Percentiles rank a stretch among this genome's conserved stretches.
These are phyloP conservation scores for Phlebopus sp. DNA, from an alignment of 1,284 basidiomycete genomes.

Conservation along the genomic window DNA sequence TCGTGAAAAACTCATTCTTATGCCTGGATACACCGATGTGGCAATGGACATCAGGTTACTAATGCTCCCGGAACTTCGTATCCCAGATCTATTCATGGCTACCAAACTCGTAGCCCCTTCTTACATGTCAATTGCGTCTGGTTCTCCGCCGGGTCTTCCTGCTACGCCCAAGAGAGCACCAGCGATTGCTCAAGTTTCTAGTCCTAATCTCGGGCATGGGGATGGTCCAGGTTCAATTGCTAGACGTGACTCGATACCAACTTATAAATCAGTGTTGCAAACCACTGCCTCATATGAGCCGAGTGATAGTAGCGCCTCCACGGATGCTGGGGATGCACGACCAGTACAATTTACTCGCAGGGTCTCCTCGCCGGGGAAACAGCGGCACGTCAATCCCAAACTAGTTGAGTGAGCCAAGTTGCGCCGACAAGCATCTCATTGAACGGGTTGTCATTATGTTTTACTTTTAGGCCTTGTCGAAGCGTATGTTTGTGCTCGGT, in stretches of 20 bases:
- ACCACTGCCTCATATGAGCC: conserved; percentile 17
- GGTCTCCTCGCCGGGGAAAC: conserved; percentile 33
- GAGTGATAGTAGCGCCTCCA: conserved; percentile 29
- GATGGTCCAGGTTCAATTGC: conserved; percentile 16
- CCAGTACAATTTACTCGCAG: conserved; percentile 27
- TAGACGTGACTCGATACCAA: conserved; percentile 29
- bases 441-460: conserved; percentile 4
- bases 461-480: conserved; percentile 46
- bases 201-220: conserved; percentile 10
- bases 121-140: conserved; percentile 25
- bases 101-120: conserved; percentile 42
- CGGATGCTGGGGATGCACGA: conserved; percentile 35
- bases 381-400: conserved; percentile 46
- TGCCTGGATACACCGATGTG: conserved; percentile 61
- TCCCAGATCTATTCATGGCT: conserved; percentile 61
- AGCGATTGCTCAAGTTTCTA: conserved; percentile 10
- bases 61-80: conserved; percentile 49
- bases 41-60: conserved; percentile 58
- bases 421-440: conserved; percentile 15
- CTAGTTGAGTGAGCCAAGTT: conserved; percentile 42
- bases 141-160: conserved; percentile 28
- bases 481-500: conserved; percentile 41
- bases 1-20: conserved; percentile 62
- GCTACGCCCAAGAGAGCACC: conserved; percentile 13
- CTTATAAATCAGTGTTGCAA: conserved; percentile 32